Evolutionary conservation across 805 yeast genomes (phyloP), one percentile per base, ranked within the genome.

Genomic region (Saccharomycopsis selenospora): DNA sequence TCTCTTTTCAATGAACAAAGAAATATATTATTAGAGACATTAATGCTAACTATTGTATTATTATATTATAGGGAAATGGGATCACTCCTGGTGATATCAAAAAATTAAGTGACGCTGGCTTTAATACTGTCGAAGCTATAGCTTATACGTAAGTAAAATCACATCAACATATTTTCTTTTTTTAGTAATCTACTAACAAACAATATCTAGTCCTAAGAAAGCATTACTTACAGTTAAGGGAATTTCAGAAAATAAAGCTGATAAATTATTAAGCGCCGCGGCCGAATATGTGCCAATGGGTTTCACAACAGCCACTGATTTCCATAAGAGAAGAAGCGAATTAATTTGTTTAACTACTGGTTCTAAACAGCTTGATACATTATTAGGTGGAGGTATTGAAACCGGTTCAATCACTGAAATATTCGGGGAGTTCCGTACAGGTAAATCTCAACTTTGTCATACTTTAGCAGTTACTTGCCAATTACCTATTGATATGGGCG

Each of bases 401-500:
- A 93, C 99, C 0, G 99, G 99, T 2, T 85, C 96, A 2, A 84
- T 93, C 55, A 93, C 99, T 1, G 99, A 93, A 66, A 77, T 91
- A 6, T 93, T 87, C 69, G 99, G 99, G 30, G 99, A 93, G 66
- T 93, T 90, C 64, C 79, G 98, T 69, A 93, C 99, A 2, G 99
- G 99, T 42, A 93, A 93, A 64, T 88, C 97, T 3, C 99, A 93
- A 69, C 68, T 93, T 42, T 93, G 99, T 66, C 99, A 93, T 63
- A 93, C 98, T 1, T 72, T 93, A 48, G 96, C 98, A 0, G 96
- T 93, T 4, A 91, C 97, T 2, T 91, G 98, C 64, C 99, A 91
- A 66, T 71, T 93, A 48, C 98, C 98, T 3, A 78, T 91, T 45
- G 97, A 90, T 61, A 83, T 85, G 84, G 97, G 97, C 36, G 99